phyloP scores from a whole-genome alignment of 208 protist species.

The Acanthamoeba healyi region DNA sequence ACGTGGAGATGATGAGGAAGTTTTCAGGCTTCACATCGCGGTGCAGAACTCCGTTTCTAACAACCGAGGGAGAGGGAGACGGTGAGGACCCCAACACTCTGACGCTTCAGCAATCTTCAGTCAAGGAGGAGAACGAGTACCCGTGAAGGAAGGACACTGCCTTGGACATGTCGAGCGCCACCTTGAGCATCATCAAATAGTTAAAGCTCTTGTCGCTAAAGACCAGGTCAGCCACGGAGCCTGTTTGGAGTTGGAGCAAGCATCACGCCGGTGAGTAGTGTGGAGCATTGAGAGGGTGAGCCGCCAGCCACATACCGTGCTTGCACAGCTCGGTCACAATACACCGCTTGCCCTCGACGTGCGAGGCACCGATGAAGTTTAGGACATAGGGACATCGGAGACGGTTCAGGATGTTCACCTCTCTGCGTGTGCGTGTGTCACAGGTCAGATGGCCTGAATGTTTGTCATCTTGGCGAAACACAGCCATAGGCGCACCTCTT shows the following conservation, averaged over 20 bases:
- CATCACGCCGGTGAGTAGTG: too few species aligned
- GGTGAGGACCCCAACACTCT: background rate
- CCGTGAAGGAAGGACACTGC: conserved; percentile 40
- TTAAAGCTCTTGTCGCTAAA: conserved; percentile 15
- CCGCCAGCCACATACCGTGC: too few species aligned
- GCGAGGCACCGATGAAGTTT: conserved; percentile 42
- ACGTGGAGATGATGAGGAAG: conserved; percentile 13
- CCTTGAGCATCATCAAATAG: conserved; percentile 52
- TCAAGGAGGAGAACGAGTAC: background rate
- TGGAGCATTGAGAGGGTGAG: too few species aligned
- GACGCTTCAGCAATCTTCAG: too few species aligned
- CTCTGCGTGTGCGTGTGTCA: background rate
- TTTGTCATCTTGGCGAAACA: background rate
- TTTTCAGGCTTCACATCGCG: conserved; percentile 50
- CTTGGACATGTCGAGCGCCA: conserved; percentile 64
- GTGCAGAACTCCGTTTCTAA: conserved; percentile 30
- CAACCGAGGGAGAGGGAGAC: background rate
- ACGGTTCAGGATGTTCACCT: conserved; percentile 46
- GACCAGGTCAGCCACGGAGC: conserved; percentile 2
- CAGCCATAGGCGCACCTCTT: background rate
- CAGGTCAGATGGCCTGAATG: too few species aligned
- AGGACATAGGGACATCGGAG: conserved; percentile 37
- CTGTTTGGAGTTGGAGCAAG: background rate
- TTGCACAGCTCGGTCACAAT: conserved; percentile 50
- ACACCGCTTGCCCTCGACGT: conserved; percentile 25